These are phyloP conservation scores for Penicillium nordicum DNA, from an alignment of 2,329 filamentous ascomycete species.

Conservation along the genomic window DNA sequence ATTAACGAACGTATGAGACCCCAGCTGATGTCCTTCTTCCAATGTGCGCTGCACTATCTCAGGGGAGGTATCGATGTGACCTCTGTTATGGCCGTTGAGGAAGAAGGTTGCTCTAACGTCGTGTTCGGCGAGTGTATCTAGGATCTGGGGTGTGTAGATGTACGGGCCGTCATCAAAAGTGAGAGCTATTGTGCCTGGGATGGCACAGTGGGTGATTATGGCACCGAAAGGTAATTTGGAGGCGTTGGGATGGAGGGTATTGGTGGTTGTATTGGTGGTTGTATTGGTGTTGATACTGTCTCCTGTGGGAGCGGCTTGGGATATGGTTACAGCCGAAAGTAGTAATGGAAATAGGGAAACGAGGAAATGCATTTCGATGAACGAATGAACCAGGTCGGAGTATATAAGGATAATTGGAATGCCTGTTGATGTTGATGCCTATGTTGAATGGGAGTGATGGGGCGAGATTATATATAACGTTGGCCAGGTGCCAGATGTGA, in stretches of 20 bases:
- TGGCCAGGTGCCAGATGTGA: background rate
- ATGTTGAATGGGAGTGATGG: background rate
- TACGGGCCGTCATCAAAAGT: constrained; percentile 66
- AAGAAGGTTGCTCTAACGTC: constrained; percentile 64
- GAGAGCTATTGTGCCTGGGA: constrained; percentile 56
- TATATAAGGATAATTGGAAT: background rate
- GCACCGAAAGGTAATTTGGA: constrained; percentile 39
- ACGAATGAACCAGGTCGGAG: background rate
- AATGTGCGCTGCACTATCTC: constrained; percentile 32
- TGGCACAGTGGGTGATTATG: constrained; percentile 39
- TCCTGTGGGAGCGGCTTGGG: background rate
- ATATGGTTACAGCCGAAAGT: background rate
- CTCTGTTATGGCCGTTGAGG: constrained; percentile 47
- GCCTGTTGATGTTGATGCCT: background rate
- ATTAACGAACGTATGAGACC: constrained; percentile 41
- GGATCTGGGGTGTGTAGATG: constrained; percentile 55
- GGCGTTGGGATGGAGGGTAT: background rate
- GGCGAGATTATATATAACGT: background rate
- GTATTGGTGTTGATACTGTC: background rate
- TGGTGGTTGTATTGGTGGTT: background rate
- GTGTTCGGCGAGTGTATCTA: constrained; percentile 56
- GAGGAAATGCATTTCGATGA: background rate
- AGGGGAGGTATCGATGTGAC: constrained; percentile 28
- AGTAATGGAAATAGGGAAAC: background rate
- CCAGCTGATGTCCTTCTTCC: constrained; percentile 46